Evolutionary conservation across 305 asterid genomes (phyloP).

Genomic region (Fraxinus baroniana): DNA sequence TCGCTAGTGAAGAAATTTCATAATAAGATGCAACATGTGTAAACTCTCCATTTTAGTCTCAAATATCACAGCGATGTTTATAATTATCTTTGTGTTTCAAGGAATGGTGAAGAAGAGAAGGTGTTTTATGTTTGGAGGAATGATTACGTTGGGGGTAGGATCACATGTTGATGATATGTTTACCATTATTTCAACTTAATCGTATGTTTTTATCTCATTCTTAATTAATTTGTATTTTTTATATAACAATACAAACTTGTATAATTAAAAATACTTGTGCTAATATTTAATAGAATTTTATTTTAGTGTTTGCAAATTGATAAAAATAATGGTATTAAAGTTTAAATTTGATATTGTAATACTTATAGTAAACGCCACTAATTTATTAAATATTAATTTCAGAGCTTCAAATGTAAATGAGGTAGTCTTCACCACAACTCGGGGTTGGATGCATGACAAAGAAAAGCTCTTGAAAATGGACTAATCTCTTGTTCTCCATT

Average conservation of each 20-base stretch:
- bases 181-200: not conserved
- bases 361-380: not conserved
- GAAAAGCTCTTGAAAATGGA: not conserved
- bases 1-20: not conserved
- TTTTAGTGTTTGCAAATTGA: not conserved
- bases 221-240: not conserved
- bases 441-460: not conserved
- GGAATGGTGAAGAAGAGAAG: not conserved
- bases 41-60: not conserved
- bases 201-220: not conserved
- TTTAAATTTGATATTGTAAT: not conserved
- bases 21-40: not conserved
- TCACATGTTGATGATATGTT: not conserved
- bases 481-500: not conserved
- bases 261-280: not conserved
- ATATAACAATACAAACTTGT: not conserved
- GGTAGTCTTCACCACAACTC: not conserved
- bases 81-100: not conserved
- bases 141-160: not conserved
- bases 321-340: not conserved
- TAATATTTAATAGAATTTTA: not conserved
- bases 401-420: not conserved
- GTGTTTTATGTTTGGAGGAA: not conserved
- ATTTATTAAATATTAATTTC: not conserved
- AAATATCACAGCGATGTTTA: not conserved